Conservation (phyloP, 805 yeast species). For the Yamadazyma laniorum region DNA sequence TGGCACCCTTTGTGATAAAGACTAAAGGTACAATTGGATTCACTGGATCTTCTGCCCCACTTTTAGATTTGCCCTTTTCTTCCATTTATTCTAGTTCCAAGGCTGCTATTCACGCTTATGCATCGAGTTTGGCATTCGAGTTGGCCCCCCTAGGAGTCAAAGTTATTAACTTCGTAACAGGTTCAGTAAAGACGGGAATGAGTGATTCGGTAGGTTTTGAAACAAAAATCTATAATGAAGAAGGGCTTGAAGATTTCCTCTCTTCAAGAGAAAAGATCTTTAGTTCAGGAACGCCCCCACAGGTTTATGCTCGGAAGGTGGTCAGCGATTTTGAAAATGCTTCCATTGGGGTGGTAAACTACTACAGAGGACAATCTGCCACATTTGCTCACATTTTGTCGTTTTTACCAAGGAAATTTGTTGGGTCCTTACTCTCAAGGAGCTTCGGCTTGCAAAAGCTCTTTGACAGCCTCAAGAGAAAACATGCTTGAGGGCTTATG, state of each 20-base stretch:
- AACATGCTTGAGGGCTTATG: too few relatives aligned
- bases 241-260: slow-evolving; percentile 3
- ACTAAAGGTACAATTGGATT: slow-evolving; percentile 36
- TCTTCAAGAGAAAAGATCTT: neutral
- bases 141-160: slow-evolving; percentile 17
- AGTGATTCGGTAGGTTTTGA: neutral
- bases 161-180: slow-evolving; percentile 15
- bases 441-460: too few relatives aligned
- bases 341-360: slow-evolving; percentile 2
- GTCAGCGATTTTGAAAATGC: slow-evolving; percentile 11
- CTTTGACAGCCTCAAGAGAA: too few relatives aligned
- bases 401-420: too few relatives aligned
- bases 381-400: neutral
- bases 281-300: neutral
- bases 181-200: slow-evolving; percentile 14
- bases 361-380: slow-evolving; percentile 6
- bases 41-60: slow-evolving; percentile 31
- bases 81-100: slow-evolving; percentile 33
- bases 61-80: slow-evolving; percentile 28
- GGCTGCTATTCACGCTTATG: slow-evolving; percentile 16
- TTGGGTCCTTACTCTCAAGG: too few relatives aligned
- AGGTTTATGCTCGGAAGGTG: slow-evolving; percentile 9
- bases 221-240: slow-evolving; percentile 5
- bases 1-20: slow-evolving; percentile 27
- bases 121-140: slow-evolving; percentile 14